A percentile compares a stretch with the other conserved stretches of the same genome.
Evolutionary conservation across 2,329 filamentous ascomycete genomes (phyloP).

Genomic region (Aureobasidium namibiae): DNA sequence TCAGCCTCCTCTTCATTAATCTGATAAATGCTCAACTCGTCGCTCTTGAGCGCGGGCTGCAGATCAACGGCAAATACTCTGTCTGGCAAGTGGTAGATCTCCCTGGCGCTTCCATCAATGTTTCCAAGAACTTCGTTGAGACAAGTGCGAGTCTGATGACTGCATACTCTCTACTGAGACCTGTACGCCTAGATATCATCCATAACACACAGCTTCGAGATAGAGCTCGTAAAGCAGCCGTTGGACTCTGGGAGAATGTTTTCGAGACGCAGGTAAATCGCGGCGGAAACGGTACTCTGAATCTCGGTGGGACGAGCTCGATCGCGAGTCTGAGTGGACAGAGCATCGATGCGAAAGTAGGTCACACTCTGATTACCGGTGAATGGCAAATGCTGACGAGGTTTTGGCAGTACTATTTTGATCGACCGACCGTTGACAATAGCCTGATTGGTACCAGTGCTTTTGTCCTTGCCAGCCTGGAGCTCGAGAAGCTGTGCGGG

Average conservation of each 20-base stretch:
- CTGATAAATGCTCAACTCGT: not conserved
- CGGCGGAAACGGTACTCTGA: not conserved
- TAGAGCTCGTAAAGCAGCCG: not conserved
- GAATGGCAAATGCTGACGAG: not conserved
- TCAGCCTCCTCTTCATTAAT: not conserved
- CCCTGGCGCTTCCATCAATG: not conserved
- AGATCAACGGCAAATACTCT: not conserved
- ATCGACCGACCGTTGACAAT: not conserved
- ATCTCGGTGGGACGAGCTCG: not conserved
- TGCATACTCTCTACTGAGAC: not conserved
- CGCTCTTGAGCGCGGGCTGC: not conserved
- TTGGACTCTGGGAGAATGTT: not conserved
- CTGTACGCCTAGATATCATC: not conserved
- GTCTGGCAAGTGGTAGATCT: not conserved
- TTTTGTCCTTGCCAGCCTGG: not conserved
- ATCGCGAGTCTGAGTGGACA: slow-evolving; percentile 1
- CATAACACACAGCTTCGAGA: not conserved
- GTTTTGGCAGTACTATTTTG: not conserved
- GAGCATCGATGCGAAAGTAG: not conserved
- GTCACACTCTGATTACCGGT: not conserved
- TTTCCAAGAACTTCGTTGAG: not conserved
- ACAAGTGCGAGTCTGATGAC: slow-evolving; percentile 1
- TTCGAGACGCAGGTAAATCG: not conserved
- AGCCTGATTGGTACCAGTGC: slow-evolving; percentile 2
- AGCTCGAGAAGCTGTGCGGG: not conserved